These are phyloP conservation scores for Acorus calamus DNA, from an alignment of 106 monocot species.

Conservation along the genomic window DNA sequence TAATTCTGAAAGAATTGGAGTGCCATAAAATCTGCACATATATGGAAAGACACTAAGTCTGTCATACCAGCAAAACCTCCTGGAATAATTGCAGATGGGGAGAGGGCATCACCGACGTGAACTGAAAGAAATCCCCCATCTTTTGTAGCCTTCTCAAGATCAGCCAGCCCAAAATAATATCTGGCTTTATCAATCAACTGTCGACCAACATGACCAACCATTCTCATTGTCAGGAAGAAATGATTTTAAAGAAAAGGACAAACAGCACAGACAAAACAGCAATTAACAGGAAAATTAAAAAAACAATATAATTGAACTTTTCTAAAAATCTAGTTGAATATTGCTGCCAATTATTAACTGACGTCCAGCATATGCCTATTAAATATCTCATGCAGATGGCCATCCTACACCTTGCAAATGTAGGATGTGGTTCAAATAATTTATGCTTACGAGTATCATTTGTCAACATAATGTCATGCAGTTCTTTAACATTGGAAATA, in stretches of 20 bases:
- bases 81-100: slow-evolving; percentile 38
- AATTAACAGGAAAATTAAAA: not conserved
- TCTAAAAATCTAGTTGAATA: too few species aligned
- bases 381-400: too few species aligned
- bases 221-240: not conserved
- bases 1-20: not conserved
- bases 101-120: slow-evolving; percentile 79
- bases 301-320: too few species aligned
- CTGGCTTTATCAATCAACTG: slow-evolving; percentile 81
- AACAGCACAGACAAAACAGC: slow-evolving; percentile 1
- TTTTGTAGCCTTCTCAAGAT: slow-evolving; percentile 44
- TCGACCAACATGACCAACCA: not conserved
- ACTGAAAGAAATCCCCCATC: slow-evolving; percentile 66
- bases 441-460: too few species aligned
- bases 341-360: too few species aligned
- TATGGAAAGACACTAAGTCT: too few species aligned
- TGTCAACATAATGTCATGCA: too few species aligned
- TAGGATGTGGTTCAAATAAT: too few species aligned
- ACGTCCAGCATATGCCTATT: too few species aligned
- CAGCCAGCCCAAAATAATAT: slow-evolving; percentile 66
- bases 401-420: too few species aligned
- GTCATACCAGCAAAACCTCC: slow-evolving; percentile 89
- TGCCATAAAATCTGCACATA: not conserved
- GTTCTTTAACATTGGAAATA: too few species aligned
- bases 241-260: not conserved